Evolutionary conservation across 306 rosid genomes (phyloP), one percentile per base, ranked within the genome.

Genomic region (Glycine latifolia): DNA sequence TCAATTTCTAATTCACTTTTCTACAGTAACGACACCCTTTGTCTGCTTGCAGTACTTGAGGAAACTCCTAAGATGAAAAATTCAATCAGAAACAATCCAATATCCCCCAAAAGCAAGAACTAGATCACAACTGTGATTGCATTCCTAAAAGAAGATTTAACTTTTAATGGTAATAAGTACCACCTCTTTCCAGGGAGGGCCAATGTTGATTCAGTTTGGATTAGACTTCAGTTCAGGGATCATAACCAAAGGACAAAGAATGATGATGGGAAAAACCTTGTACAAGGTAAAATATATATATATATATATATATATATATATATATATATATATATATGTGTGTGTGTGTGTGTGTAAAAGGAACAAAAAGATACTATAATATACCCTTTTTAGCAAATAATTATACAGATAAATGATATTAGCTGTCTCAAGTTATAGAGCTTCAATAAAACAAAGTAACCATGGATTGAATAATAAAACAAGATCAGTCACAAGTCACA

Each of bases 41-140:
- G 89, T 90, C 90, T 87, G 85, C 54, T 81, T 87, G 83, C 75
- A 77, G 88, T 70, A 87, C 90, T 87, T 87, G 52, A 65, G 87
- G 92, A 89, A 90, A 84, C 78, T 81, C 82, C 87, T 76, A 83
- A 85, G 83, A 86, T 69, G 74, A 76, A 85, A 81, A 82, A 73
- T 75, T 59, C 79, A 91, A 86, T 89, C 80, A 88, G 79, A 83
- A 71, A 78, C 69, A 75, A 78, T 59, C 35, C 67, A 78, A 13
- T 58, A 13, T 10, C 6, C 74, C 47, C 53, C 58, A 58, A 74
- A 71, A 70, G 81, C 72, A 71, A 73, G 16, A 76, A 60, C 14
- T 59, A 81, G 75, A 91, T 73, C 81, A 73, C 81, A 67, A 43
- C 84, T 86, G 8, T 59, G 49, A 61, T 66, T 43, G 37, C 67